Base-by-base conservation (phyloP, 208 protist genomes). In the Trypanosoma brucei region DNA sequence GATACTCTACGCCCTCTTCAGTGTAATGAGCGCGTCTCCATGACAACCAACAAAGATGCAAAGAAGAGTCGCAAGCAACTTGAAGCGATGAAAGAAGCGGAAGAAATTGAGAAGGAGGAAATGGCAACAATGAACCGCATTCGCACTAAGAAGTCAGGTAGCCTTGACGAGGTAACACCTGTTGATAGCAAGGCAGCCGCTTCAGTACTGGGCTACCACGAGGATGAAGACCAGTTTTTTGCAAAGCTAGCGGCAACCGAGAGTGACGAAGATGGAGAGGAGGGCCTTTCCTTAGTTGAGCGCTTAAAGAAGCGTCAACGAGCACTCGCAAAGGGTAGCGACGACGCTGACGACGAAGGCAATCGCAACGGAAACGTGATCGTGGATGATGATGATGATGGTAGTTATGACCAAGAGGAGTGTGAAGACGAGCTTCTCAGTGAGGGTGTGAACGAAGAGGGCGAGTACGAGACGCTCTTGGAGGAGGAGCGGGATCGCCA, bases 221-320 rank as follows among this genome's bases (percentile, higher is more conserved):
- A 96, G 77, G 87, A 93, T 59, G 90, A 92, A 55, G 90, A 96
- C 55, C 90, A 96, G 74, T 96, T 90, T 76, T 93, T 96, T 62
- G 67, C 81, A n/a, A 84, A 83, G 60, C 59, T 96, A n/a, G 57
- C 79, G n/a, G 78, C 61, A 40, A 71, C 57, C 50, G 71, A 64
- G 39, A 68, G 76, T 37, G 76, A 55, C 30, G 68, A 69, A 22
- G 79, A 83, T 30, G 79, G 74, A 4, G 75, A 80, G 55, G 68
- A 75, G 55, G 84, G 83, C 35, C 75, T 93, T 22, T 89, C 90
- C 3, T 78, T 93, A 34, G 91, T 92, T 73, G 90, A 95, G 30
- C 71, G 72, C 9, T 71, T 95, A 48, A 77, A 80, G 39, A 78
- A 76, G 54, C 79, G 79, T 3, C 81, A 88, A 71, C 68, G 72